These are phyloP conservation scores for Moniliophthora roreri DNA, from an alignment of 1,284 basidiomycete species.

Conservation along the genomic window DNA sequence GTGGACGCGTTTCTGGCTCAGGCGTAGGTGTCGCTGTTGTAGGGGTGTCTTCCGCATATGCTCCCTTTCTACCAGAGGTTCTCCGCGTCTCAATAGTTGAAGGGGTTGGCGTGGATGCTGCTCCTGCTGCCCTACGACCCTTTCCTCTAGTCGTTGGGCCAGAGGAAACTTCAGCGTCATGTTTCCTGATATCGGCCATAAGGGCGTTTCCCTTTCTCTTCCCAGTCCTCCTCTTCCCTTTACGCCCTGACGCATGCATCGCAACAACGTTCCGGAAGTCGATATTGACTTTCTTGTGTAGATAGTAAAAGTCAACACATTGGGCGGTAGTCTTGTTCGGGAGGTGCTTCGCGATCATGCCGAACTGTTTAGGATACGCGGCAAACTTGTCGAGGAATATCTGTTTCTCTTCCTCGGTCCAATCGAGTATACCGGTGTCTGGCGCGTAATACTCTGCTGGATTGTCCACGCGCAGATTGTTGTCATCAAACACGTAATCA, in stretches of 20 bases:
- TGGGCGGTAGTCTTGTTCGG: constrained; percentile 86
- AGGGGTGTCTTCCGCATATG: neutral
- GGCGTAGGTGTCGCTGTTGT: constrained; percentile 57
- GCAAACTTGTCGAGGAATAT: constrained; percentile 84
- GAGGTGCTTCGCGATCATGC: constrained; percentile 78
- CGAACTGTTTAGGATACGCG: constrained; percentile 91
- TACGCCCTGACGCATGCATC: constrained; percentile 60
- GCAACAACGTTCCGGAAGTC: constrained; percentile 81
- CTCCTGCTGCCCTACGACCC: constrained; percentile 27
- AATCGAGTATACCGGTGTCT: constrained; percentile 71
- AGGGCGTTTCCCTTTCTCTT: constrained; percentile 79
- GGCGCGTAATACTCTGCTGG: constrained; percentile 80
- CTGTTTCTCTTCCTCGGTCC: constrained; percentile 86
- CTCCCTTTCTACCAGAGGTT: constrained; percentile 1
- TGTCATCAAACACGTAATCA: constrained; percentile 78
- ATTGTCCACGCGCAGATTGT: constrained; percentile 79
- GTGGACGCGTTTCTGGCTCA: constrained; percentile 54
- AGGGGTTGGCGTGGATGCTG: constrained; percentile 20
- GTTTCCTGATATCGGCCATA: constrained; percentile 74
- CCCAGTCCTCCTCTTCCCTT: constrained; percentile 55
- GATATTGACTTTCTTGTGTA: constrained; percentile 87
- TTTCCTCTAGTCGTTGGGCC: constrained; percentile 17
- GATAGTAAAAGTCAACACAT: constrained; percentile 94
- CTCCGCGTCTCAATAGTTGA: constrained; percentile 8
- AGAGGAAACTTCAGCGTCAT: constrained; percentile 64